Evolutionary conservation across 2,329 filamentous ascomycete genomes (phyloP).

Genomic region (Aspergillus quadricinctus): DNA sequence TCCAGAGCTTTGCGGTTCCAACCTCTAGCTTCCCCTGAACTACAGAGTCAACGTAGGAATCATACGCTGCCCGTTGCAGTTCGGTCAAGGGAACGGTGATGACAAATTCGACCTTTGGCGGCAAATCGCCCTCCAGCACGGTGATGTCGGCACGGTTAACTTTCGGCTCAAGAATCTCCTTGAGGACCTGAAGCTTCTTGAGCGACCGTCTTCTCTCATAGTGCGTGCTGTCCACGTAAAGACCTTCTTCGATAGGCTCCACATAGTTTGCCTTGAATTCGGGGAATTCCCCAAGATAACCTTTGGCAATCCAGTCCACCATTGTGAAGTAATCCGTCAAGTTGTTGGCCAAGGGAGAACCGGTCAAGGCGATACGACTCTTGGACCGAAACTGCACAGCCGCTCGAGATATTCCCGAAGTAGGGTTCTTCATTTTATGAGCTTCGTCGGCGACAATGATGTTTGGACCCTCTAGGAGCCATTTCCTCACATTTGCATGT

Average conservation of each 20-base stretch:
- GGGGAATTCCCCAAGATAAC: conserved; percentile 63
- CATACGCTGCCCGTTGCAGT: conserved; percentile 63
- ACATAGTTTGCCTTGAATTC: conserved; percentile 71
- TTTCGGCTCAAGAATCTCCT: conserved; percentile 69
- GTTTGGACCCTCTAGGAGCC: conserved; percentile 59
- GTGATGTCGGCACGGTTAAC: conserved; percentile 70
- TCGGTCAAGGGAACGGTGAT: conserved; percentile 67
- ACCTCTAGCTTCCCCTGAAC: conserved; percentile 28
- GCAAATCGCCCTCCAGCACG: conserved; percentile 62
- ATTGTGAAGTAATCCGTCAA: conserved; percentile 81
- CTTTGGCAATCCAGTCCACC: conserved; percentile 80
- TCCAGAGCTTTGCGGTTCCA: conserved; percentile 46
- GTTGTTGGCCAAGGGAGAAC: conserved; percentile 80
- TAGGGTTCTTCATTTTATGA: conserved; percentile 68
- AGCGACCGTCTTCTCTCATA: conserved; percentile 56
- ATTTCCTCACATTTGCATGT: conserved; percentile 39
- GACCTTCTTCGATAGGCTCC: conserved; percentile 67
- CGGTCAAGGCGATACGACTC: conserved; percentile 77
- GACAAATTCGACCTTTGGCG: conserved; percentile 75
- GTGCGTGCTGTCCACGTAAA: conserved; percentile 60
- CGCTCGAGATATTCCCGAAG: conserved; percentile 49
- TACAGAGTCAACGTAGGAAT: conserved; percentile 45
- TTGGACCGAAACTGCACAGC: conserved; percentile 60
- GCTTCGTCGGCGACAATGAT: conserved; percentile 84
- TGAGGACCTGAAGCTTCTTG: conserved; percentile 66